Evolutionary conservation across 2,329 filamentous ascomycete genomes (phyloP).

Genomic region (Cyphellophora attinorum): DNA sequence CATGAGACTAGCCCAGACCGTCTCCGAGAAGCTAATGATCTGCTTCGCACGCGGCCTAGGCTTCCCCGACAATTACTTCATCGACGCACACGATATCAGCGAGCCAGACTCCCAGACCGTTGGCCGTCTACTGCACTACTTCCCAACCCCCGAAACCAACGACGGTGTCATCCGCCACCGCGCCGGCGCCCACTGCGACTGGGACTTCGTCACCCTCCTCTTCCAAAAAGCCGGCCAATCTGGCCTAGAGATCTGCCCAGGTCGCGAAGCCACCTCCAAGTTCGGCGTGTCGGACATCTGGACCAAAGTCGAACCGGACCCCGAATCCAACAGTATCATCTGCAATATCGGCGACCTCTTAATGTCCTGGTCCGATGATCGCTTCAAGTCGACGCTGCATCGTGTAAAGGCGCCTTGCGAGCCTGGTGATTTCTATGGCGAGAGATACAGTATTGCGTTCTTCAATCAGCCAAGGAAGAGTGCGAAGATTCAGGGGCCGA

Average conservation of each 20-base stretch:
- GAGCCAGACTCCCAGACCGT: conserved; percentile 46
- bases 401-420: conserved; percentile 61
- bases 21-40: conserved; percentile 48
- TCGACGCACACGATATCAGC: conserved; percentile 42
- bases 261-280: conserved; percentile 64
- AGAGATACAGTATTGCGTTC: conserved; percentile 56
- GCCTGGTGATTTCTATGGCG: conserved; percentile 45
- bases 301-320: conserved; percentile 58
- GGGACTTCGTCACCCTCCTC: conserved; percentile 43
- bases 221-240: conserved; percentile 51
- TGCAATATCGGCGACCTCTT: conserved; percentile 84
- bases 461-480: conserved; percentile 56
- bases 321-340: conserved; percentile 76
- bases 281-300: conserved; percentile 61
- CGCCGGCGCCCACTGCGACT: conserved; percentile 56
- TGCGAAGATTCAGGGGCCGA: conserved; percentile 49
- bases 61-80: conserved; percentile 48
- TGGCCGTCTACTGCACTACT: conserved; percentile 65
- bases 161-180: conserved; percentile 59
- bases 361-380: conserved; percentile 82
- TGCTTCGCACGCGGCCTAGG: conserved; percentile 50
- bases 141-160: conserved; percentile 54
- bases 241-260: conserved; percentile 39
- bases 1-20: conserved; percentile 44
- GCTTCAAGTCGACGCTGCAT: conserved; percentile 82